Base-by-base conservation (phyloP, 768 basidiomycete genomes). In the Russula sp. region DNA sequence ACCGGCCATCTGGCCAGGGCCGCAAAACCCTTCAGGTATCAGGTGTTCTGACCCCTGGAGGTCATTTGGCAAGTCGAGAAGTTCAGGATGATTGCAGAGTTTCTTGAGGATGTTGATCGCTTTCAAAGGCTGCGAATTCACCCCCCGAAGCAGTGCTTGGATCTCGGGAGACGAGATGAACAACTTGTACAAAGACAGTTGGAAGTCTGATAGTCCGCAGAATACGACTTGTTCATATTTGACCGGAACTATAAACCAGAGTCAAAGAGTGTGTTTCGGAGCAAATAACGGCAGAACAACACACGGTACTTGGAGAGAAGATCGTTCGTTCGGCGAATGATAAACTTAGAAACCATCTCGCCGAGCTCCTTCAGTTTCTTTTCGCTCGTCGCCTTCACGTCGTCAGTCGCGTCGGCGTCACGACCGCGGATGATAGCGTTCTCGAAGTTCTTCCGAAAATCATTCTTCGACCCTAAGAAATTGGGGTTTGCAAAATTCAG, bases 221-320 rank as follows among this genome's bases (percentile, higher is more conserved):
- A 97, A 98, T 0, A 98, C 94, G 64, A 98, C 90, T 63, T 98
- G 94, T 73, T 98, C 97, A 76, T 98, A 98, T 74, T 99, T 99
- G 76, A 99, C 93, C 9, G 97, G 97, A 34, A 99, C 96, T 98
- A 70, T 2, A 56, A 53, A 31, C 49, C 32, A 53, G 35, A 42
- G 34, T 44, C 52, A 61, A 27, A n/a, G 14, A 44, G 53, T 37
- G 60, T 18, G 42, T 13, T 20, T 59, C 32, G 49, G 52, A 58
- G 31, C 44, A 34, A 10, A 10, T 31, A 56, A 16, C 39, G 20
- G 16, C 14, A 22, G 20, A 11, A 16, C 8, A 54, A 84, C 92
- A 67, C 65, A 95, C 94, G 75, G 70, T 98, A 98, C 78, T 98
- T 98, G 13, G 94, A 95, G 47, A 98, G 78, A 22, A 98, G 76